phyloP scores from a whole-genome alignment of 1,284 basidiomycete species.

The Papiliotrema fonsecae region DNA sequence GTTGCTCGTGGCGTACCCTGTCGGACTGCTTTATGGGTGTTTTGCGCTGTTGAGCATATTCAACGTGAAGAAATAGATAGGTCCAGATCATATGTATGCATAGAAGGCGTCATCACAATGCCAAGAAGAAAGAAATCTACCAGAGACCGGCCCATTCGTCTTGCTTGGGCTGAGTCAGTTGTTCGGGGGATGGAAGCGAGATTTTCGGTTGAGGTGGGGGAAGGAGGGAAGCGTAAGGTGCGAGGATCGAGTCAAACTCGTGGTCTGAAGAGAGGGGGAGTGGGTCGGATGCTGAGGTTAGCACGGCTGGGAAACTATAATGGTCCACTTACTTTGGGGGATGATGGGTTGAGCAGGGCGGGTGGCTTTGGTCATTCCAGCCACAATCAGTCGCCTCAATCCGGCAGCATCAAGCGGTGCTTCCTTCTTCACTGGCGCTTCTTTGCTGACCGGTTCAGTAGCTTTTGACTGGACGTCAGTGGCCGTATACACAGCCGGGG shows the following conservation, averaged over 20 bases:
- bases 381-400: constrained; percentile 66
- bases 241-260: constrained; percentile 43
- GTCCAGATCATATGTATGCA: not conserved
- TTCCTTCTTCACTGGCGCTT: constrained; percentile 25
- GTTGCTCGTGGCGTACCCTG: constrained; percentile 87
- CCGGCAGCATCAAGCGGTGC: constrained; percentile 63
- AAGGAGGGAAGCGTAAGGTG: constrained; percentile 40
- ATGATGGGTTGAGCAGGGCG: constrained; percentile 53
- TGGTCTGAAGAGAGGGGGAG: constrained; percentile 30
- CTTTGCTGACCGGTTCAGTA: constrained; percentile 7
- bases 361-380: constrained; percentile 61
- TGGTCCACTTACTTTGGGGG: constrained; percentile 47
- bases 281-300: constrained; percentile 5
- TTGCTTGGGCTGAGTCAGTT: constrained; percentile 20
- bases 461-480: constrained; percentile 18
- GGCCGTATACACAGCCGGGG: not conserved
- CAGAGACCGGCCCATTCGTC: constrained; percentile 45
- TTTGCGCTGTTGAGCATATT: constrained; percentile 74
- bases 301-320: too few relatives aligned
- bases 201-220: constrained; percentile 29
- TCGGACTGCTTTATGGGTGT: constrained; percentile 84
- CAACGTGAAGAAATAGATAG: constrained; percentile 37
- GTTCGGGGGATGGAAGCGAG: constrained; percentile 20
- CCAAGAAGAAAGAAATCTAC: constrained; percentile 10
- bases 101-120: constrained; percentile 1